Conservation (phyloP, 441 rosid genomes). For the Gossypium trilobum region DNA sequence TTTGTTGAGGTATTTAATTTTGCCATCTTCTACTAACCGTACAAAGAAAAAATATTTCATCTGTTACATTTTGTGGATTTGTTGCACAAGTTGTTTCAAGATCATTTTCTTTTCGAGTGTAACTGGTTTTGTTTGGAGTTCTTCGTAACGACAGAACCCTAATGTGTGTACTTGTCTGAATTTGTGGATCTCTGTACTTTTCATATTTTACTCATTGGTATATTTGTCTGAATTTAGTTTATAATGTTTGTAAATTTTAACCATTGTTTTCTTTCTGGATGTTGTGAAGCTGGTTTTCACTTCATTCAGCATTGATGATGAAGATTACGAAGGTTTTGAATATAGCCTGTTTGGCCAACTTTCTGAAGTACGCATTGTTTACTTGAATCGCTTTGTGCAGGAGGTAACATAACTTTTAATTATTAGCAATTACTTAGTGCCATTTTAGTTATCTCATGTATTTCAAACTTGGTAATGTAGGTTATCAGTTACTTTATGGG, state of each 20-base stretch:
- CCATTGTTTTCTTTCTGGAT: neutral
- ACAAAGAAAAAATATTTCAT: neutral
- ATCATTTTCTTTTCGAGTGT: neutral
- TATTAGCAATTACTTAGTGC: slow-evolving; percentile 10
- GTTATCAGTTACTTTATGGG: slow-evolving; percentile 81
- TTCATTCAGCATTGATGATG: slow-evolving; percentile 77
- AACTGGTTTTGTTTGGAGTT: neutral
- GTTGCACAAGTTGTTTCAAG: neutral
- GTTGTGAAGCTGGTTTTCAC: slow-evolving; percentile 68
- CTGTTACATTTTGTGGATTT: slow-evolving; percentile 3
- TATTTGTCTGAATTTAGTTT: neutral
- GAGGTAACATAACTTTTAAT: slow-evolving; percentile 52
- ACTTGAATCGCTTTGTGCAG: slow-evolving; percentile 91
- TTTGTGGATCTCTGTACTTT: neutral
- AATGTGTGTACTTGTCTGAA: neutral
- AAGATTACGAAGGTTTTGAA: slow-evolving; percentile 85
- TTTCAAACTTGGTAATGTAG: slow-evolving; percentile 38
- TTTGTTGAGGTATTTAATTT: slow-evolving; percentile 75
- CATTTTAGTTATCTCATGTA: slow-evolving; percentile 25
- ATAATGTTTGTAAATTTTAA: neutral
- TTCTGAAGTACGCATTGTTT: slow-evolving; percentile 95
- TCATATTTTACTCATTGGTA: neutral
- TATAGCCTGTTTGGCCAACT: slow-evolving; percentile 83
- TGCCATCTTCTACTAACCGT: neutral
- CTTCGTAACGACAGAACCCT: neutral